Evolutionary conservation across 2,329 filamentous ascomycete genomes (phyloP), one percentile per base, ranked within the genome.

Genomic region (Claviceps maximensis): DNA sequence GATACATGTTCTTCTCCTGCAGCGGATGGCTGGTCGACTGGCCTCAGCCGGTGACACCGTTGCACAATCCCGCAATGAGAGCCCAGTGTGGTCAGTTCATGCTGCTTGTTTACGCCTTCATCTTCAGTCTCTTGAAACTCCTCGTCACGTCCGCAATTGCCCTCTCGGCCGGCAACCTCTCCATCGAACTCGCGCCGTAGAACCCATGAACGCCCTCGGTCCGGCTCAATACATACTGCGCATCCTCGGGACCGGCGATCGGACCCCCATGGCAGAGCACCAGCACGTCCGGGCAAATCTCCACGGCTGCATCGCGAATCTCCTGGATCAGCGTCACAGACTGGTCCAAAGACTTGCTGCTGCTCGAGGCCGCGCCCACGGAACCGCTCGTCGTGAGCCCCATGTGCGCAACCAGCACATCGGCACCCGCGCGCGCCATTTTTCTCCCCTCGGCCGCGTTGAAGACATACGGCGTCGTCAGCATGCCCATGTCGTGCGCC

Each of bases 391-490:
- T 80, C 0, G 83, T 86, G 50, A 86, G 63, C 0, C 83, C 83
- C 74, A 86, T 82, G 61, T 86, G 83, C 15, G 81, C 81, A 15
- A 86, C 82, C 2, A 86, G 63, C 4, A 86, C 71, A 62, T 87
- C 84, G 0, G 83, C 83, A 0, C 83, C 83, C 0, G 80, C 83
- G 7, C 69, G 60, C 0, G 79, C 71, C 84, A 87, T 87, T 53
- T 71, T 71, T 49, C 71, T 69, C 19, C 76, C 80, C 61, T 87
- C 80, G 0, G 79, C 75, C 1, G 74, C 71, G 49, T 74, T 79
- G 67, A 87, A 87, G 1, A 84, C 83, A 58, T 87, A 87, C 0
- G 84, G 83, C 7, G 82, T 83, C 0, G 84, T 87, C 17, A 87
- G 65, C 19, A 87, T 67, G 29, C 75, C 82, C 66, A 83, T 67